A percentile compares a stretch with the other conserved stretches of the same genome.
Evolutionary conservation across 352 stramenopile genomes (phyloP).

Genomic region (Globisporangium abappressorium): DNA sequence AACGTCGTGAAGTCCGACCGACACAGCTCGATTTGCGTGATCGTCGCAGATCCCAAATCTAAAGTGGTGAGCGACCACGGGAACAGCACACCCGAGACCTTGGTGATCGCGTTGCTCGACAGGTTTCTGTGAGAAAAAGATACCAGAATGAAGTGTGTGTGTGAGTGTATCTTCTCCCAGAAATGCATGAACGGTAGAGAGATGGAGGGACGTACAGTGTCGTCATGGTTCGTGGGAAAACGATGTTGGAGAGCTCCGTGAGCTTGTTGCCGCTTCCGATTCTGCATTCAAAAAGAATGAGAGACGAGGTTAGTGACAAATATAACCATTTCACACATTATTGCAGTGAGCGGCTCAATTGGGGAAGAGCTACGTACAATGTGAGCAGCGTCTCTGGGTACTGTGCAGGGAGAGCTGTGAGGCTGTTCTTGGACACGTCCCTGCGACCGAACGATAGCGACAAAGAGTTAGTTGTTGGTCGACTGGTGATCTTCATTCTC

Average conservation of each 20-base stretch:
- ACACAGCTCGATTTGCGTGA: conserved; percentile 69
- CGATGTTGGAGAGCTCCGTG: conserved; percentile 42
- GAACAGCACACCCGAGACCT: conserved; percentile 54
- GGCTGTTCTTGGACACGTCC: conserved; percentile 45
- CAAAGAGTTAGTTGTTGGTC: neutral
- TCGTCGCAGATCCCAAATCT: conserved; percentile 42
- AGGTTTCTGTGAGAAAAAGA: conserved; percentile 34
- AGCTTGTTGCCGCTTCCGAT: conserved; percentile 47
- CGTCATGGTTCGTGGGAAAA: conserved; percentile 44
- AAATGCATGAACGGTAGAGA: neutral
- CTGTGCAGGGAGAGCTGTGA: conserved; percentile 29
- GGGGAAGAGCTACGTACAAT: conserved; percentile 23
- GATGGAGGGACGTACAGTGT: conserved; percentile 21
- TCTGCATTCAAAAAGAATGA: conserved; percentile 2
- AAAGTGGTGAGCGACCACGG: conserved; percentile 45
- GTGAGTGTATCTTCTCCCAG: neutral
- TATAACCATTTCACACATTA: neutral
- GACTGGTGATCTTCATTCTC: too few species aligned
- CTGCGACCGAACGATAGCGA: conserved; percentile 17
- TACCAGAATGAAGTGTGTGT: neutral
- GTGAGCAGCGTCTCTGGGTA: conserved; percentile 33
- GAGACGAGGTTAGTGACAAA: neutral
- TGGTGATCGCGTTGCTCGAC: conserved; percentile 52
- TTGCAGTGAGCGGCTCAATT: neutral
- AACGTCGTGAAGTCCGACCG: conserved; percentile 60